phyloP scores from a whole-genome alignment of 2,329 filamentous ascomycete genomes.

The Colletotrichum filicis region DNA sequence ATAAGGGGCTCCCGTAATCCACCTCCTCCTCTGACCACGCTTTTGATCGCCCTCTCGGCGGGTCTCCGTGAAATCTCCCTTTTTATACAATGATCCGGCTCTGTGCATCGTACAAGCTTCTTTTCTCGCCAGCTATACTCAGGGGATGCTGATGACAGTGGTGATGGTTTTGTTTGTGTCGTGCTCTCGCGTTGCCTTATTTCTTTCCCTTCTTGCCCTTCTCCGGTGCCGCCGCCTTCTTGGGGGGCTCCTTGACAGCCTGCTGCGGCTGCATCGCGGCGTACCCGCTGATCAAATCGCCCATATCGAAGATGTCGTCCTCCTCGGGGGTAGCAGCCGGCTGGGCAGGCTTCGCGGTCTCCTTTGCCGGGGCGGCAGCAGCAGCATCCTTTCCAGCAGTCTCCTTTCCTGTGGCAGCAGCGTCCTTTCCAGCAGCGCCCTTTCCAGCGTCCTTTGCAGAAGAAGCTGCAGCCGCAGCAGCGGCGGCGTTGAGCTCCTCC shows the following conservation, averaged over 20 bases:
- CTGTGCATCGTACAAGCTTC: slow-evolving; percentile 27
- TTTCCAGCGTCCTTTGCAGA: not conserved
- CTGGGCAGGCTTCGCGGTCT: slow-evolving; percentile 40
- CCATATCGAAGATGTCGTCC: slow-evolving; percentile 47
- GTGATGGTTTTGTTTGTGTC: slow-evolving; percentile 39
- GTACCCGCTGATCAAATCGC: slow-evolving; percentile 65
- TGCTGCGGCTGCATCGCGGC: slow-evolving; percentile 42
- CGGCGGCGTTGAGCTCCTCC: not conserved
- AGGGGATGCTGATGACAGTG: not conserved
- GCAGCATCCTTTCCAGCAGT: not conserved
- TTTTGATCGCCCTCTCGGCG: not conserved
- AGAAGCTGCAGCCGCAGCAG: not conserved
- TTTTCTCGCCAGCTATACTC: not conserved
- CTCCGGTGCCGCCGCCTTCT: slow-evolving; percentile 51
- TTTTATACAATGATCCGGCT: slow-evolving; percentile 2
- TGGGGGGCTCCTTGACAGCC: slow-evolving; percentile 45
- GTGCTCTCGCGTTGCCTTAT: slow-evolving; percentile 41
- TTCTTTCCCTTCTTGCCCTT: slow-evolving; percentile 58
- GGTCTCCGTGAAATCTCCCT: not conserved
- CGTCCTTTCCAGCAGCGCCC: not conserved
- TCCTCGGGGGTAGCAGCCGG: slow-evolving; percentile 25
- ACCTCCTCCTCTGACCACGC: slow-evolving; percentile 17
- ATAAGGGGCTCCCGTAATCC: slow-evolving; percentile 27
- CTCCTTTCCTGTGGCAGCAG: not conserved
- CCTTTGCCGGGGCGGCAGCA: slow-evolving; percentile 38